Evolutionary conservation across 106 monocot genomes (phyloP), one percentile per base, ranked within the genome.

Genomic region (Amphibolis antarctica): DNA sequence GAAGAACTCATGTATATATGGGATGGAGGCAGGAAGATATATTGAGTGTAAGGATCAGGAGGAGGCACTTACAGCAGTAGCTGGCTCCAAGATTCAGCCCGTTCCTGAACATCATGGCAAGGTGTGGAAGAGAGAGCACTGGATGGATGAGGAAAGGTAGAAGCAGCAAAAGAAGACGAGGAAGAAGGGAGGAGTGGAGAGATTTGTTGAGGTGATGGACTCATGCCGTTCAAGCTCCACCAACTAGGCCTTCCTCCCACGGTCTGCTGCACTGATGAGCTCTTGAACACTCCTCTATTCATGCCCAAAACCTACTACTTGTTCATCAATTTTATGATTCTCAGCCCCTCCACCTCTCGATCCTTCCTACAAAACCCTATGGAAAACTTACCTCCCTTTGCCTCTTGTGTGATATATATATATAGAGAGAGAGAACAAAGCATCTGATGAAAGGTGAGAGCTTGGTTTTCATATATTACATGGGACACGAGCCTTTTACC

Each of bases 21-120:
- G n/a, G n/a, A n/a, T n/a, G n/a, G n/a, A n/a, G n/a, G n/a, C n/a
- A n/a, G n/a, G n/a, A n/a, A n/a, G n/a, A n/a, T n/a, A n/a, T n/a
- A n/a, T n/a, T n/a, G n/a, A n/a, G n/a, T n/a, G n/a, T n/a, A n/a
- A n/a, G n/a, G n/a, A n/a, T n/a, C n/a, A 31, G n/a, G 19, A 19
- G 22, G 20, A 50, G 46, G 18, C 17, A 28, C 58, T 78, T 69
- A 92, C 91, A 83, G 59, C 17, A 92, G 59, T 10, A 92, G 76
- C 56, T 83, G 91, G 62, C 81, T 83, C 80, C 83, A 86, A 51
- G 86, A 92, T 45, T 92, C 83, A 7, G 86, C 76, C 10, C 66
- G 42, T 1, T 79, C 85, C 62, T 82, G 85, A 66, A 49, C 67
- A 10, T 82, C 78, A 48, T 78, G 25, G 43, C 80, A 85, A 50